Conservation (phyloP, 805 yeast genomes). For the Ogataea sp. region DNA sequence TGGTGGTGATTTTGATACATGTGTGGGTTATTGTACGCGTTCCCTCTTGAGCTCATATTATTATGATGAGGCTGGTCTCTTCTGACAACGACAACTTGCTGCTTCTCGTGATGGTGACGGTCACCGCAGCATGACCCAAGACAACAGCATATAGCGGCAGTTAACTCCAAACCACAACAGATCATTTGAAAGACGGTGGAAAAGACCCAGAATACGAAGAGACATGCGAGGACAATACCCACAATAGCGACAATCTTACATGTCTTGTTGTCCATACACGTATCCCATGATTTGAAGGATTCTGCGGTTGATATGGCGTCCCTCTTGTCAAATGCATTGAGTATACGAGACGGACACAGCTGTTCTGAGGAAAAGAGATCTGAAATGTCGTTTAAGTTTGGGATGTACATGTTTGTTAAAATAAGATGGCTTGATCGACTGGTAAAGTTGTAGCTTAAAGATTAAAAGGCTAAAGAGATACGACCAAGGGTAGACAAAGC, state of each 20-base stretch:
- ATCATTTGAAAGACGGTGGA: constrained; percentile 47
- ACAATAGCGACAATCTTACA: constrained; percentile 76
- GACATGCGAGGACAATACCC: constrained; percentile 50
- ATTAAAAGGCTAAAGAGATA: too few relatives aligned
- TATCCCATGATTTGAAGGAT: constrained; percentile 41
- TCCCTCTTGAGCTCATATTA: constrained; percentile 6
- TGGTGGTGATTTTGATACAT: constrained; percentile 21
- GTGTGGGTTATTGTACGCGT: constrained; percentile 21
- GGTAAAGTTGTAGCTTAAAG: too few relatives aligned
- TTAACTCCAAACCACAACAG: constrained; percentile 47
- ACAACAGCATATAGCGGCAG: constrained; percentile 48
- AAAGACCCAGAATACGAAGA: constrained; percentile 49
- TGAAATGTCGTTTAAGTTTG: not conserved
- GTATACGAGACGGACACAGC: constrained; percentile 15
- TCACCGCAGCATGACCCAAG: constrained; percentile 21
- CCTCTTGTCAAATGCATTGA: constrained; percentile 10
- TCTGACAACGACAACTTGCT: not conserved
- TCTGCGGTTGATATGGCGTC: constrained; percentile 4
- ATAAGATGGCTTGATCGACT: too few relatives aligned
- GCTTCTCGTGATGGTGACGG: constrained; percentile 9
- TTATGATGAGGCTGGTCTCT: constrained; percentile 11
- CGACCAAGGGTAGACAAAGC: too few relatives aligned
- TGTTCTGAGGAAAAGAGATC: constrained; percentile 13
- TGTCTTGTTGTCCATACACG: constrained; percentile 69
- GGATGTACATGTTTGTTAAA: not conserved